These are phyloP conservation scores for Lentinula lateritia DNA, from an alignment of 768 basidiomycete genomes.

Conservation along the genomic window DNA sequence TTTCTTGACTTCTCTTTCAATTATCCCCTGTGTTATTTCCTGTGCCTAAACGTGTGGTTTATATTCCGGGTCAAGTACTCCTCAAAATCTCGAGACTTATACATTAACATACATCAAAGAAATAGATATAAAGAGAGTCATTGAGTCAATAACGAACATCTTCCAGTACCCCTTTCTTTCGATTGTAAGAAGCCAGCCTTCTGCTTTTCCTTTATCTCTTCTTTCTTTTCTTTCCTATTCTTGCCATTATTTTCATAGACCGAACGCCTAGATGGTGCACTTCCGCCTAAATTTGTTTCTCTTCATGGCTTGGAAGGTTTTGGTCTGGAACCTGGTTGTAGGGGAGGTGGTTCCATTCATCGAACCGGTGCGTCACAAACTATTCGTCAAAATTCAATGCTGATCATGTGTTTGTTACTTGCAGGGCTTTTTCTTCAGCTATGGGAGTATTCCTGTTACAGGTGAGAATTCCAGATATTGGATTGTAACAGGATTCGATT, in stretches of 20 bases:
- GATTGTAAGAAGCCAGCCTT: background rate
- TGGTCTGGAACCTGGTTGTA: background rate
- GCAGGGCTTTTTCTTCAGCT: constrained; percentile 34
- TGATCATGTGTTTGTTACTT: too few relatives aligned
- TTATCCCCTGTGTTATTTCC: too few relatives aligned
- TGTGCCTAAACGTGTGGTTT: too few relatives aligned
- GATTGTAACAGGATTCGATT: too few relatives aligned
- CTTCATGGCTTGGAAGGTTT: background rate
- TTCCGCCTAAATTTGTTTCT: background rate
- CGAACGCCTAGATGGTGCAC: background rate
- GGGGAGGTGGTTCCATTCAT: constrained; percentile 15
- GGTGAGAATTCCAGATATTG: constrained; percentile 15
- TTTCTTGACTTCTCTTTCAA: too few relatives aligned
- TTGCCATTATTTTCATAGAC: background rate
- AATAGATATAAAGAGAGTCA: too few relatives aligned
- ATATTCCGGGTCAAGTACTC: too few relatives aligned
- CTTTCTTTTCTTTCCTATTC: background rate
- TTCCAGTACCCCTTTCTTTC: background rate
- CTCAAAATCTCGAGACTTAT: too few relatives aligned
- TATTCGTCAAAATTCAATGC: background rate
- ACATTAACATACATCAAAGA: too few relatives aligned
- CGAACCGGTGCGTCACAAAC: constrained; percentile 13
- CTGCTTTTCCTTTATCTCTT: background rate
- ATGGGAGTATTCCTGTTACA: constrained; percentile 18
- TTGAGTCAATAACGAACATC: background rate